Evolutionary conservation across 371 early-diverging fungal genomes (phyloP), one percentile per base, ranked within the genome.

Genomic region (Mucor piriformis): DNA sequence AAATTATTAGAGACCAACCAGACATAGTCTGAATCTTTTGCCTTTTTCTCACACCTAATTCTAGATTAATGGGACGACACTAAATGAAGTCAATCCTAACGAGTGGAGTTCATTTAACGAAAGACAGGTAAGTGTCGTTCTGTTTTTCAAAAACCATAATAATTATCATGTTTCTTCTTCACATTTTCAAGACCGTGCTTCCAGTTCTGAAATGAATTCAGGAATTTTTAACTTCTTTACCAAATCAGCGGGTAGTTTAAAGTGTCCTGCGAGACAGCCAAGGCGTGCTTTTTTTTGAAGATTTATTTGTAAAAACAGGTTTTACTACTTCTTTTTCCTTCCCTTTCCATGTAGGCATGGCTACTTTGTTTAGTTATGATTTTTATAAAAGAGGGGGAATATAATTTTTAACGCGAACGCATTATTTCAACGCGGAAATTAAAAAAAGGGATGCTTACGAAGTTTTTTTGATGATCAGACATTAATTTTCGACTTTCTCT

Each of bases 21-120:
- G 4, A 56, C 15, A 51, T 57, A 63, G 46, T 63, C 63, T 3
- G 52, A 34, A 47, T 51, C 57, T 35, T 63, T 63, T 4, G 53
- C 57, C 27, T 63, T 63, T 44, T 63, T 63, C 16, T 63, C 57
- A 13, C 63, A 63, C 57, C 63, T 63, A 63, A 32, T 16, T 6
- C 52, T 58, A 42, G 10, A 18, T 38, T 35, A n/a, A 5, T 57
- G 3, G 38, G 10, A n/a, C n/a, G n/a, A n/a, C n/a, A n/a, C n/a
- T n/a, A n/a, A n/a, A n/a, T n/a, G n/a, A n/a, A n/a, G n/a, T n/a
- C n/a, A n/a, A n/a, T n/a, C n/a, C n/a, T n/a, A n/a, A n/a, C n/a
- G n/a, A n/a, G n/a, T n/a, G n/a, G n/a, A n/a, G n/a, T n/a, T n/a
- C n/a, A n/a, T n/a, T n/a, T n/a, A n/a, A n/a, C n/a, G n/a, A n/a